Evolutionary conservation across 345 rosid species (phyloP).

Genomic region (Rhodomyrtus tomentosa): DNA sequence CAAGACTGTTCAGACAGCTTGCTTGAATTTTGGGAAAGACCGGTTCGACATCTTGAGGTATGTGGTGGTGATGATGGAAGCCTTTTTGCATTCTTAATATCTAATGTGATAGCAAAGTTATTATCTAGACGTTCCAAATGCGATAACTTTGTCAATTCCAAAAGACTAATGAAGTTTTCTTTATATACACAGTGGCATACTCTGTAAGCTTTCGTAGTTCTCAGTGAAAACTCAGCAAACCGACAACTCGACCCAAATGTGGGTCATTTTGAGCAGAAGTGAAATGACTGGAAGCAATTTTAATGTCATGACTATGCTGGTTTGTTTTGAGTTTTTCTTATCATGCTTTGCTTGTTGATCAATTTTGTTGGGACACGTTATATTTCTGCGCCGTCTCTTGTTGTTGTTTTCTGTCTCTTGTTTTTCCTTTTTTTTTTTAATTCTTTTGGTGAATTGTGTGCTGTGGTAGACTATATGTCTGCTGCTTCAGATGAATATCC

Average conservation of each 20-base stretch:
- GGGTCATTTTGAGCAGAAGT: background rate
- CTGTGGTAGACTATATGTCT: background rate
- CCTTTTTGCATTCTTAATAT: background rate
- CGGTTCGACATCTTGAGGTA: conserved; percentile 96
- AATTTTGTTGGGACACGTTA: background rate
- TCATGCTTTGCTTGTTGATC: background rate
- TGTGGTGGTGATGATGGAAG: background rate
- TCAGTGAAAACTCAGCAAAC: background rate
- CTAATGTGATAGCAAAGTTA: background rate
- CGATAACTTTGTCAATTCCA: background rate
- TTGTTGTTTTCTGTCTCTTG: too few species aligned
- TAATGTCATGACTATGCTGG: background rate
- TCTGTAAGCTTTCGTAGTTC: background rate
- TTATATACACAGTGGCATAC: background rate
- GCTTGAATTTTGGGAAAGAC: conserved; percentile 86
- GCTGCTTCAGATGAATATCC: background rate
- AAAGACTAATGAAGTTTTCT: background rate
- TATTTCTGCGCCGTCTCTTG: background rate
- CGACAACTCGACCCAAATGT: background rate
- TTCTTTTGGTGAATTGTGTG: background rate
- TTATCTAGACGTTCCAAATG: background rate
- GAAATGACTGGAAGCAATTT: background rate
- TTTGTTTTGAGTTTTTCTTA: background rate
- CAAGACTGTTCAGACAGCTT: conserved; percentile 71
- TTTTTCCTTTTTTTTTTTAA: too few species aligned